These are phyloP conservation scores for Trametes sp. DNA, from an alignment of 1,284 basidiomycete genomes.

Conservation along the genomic window DNA sequence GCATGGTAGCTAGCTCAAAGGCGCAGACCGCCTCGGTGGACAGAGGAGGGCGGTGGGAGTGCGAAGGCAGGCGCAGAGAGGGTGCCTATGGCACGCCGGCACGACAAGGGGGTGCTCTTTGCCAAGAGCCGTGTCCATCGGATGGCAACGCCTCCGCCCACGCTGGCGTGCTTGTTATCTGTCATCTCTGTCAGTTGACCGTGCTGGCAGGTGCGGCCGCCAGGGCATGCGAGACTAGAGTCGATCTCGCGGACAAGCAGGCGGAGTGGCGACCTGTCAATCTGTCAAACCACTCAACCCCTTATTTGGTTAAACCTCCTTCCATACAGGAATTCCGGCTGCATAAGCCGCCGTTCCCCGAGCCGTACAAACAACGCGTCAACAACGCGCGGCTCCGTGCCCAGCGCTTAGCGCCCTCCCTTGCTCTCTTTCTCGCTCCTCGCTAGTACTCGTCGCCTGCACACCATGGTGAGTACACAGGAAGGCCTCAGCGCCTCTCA, in stretches of 20 bases:
- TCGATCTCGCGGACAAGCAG: not conserved
- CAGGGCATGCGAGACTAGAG: not conserved
- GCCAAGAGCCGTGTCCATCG: constrained; percentile 4
- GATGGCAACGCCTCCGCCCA: not conserved
- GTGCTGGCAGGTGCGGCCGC: not conserved
- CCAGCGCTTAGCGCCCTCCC: not conserved
- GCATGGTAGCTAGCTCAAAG: constrained; percentile 8
- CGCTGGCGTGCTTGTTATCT: not conserved
- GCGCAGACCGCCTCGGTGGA: not conserved
- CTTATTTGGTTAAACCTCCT: not conserved
- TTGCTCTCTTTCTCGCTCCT: not conserved
- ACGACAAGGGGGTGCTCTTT: not conserved
- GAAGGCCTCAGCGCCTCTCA: not conserved
- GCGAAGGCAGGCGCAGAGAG: not conserved
- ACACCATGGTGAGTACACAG: not conserved
- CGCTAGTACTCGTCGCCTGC: not conserved
- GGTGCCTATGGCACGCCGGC: not conserved
- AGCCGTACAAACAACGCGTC: constrained; percentile 22
- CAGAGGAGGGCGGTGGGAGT: not conserved
- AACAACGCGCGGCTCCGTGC: too few relatives aligned
- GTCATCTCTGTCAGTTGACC: not conserved
- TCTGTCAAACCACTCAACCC: constrained; percentile 16
- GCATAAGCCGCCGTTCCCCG: not conserved
- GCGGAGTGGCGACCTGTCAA: constrained; percentile 4
- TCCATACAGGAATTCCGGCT: not conserved